Percentiles rank a stretch among this genome's conserved stretches.
phyloP scores from a whole-genome alignment of 768 basidiomycete genomes.

The Mycena haematopus region DNA sequence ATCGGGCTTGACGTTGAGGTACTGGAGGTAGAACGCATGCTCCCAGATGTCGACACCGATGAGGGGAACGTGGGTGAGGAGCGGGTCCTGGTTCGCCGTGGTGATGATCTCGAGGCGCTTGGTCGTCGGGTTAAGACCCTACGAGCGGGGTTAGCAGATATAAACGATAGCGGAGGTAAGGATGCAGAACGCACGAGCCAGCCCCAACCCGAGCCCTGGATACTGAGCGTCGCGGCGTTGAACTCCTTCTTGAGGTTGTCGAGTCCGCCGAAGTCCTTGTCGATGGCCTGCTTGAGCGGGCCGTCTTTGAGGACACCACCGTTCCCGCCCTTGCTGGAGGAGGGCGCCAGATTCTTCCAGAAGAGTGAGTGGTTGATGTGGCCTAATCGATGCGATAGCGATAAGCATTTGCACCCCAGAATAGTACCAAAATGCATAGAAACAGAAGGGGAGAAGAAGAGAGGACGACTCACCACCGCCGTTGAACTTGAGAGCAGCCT shows the following conservation, averaged over 20 bases:
- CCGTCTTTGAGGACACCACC: slow-evolving; percentile 69
- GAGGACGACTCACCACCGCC: slow-evolving; percentile 75
- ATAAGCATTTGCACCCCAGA: not conserved
- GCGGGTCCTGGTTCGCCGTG: slow-evolving; percentile 96
- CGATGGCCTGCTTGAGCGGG: slow-evolving; percentile 70
- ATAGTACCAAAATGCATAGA: too few relatives aligned
- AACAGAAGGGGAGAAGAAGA: not conserved
- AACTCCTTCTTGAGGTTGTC: slow-evolving; percentile 81
- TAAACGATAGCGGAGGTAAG: not conserved
- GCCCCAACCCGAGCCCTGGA: slow-evolving; percentile 96
- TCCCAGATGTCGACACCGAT: slow-evolving; percentile 33
- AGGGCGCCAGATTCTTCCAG: slow-evolving; percentile 91
- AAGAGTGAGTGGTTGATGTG: slow-evolving; percentile 97
- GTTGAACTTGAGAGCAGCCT: slow-evolving; percentile 94
- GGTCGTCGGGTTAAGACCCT: slow-evolving; percentile 74
- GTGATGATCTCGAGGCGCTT: slow-evolving; percentile 86
- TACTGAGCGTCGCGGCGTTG: slow-evolving; percentile 82
- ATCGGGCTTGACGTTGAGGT: slow-evolving; percentile 92
- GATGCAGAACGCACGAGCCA: slow-evolving; percentile 78
- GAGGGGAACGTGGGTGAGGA: slow-evolving; percentile 52
- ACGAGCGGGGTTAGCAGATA: slow-evolving; percentile 3
- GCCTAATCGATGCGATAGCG: slow-evolving; percentile 49
- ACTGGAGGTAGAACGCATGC: slow-evolving; percentile 81
- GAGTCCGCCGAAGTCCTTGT: slow-evolving; percentile 66
- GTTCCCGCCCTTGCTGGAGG: slow-evolving; percentile 52